These are phyloP conservation scores for Lipomyces sp. DNA, from an alignment of 805 yeast genomes.

Conservation along the genomic window DNA sequence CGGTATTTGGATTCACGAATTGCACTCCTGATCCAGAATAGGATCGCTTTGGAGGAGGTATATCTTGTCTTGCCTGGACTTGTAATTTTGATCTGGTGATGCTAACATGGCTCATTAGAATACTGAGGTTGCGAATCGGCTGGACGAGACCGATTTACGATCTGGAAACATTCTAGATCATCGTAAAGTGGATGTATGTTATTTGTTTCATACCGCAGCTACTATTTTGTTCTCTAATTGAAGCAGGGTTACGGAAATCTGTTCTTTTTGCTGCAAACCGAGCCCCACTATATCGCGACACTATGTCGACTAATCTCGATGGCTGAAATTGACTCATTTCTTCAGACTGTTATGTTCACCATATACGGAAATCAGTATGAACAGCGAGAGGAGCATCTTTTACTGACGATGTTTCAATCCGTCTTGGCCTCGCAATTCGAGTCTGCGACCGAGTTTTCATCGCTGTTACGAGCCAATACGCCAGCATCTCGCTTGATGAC, in stretches of 20 bases:
- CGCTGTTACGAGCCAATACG: constrained; percentile 48
- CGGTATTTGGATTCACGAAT: constrained; percentile 48
- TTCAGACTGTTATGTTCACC: constrained; percentile 50
- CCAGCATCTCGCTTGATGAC: constrained; percentile 51
- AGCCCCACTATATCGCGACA: constrained; percentile 47
- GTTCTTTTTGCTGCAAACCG: constrained; percentile 48
- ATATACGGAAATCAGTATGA: constrained; percentile 51
- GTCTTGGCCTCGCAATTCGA: constrained; percentile 49
- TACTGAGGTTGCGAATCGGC: constrained; percentile 44
- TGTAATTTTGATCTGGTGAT: neutral
- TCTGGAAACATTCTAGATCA: constrained; percentile 43
- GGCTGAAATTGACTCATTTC: constrained; percentile 48
- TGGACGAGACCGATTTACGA: constrained; percentile 38
- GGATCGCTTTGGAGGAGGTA: constrained; percentile 46
- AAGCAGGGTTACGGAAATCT: constrained; percentile 42
- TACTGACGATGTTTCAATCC: constrained; percentile 48
- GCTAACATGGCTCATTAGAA: constrained; percentile 35
- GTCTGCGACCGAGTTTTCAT: constrained; percentile 44
- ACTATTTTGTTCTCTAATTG: neutral
- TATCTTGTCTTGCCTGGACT: neutral
- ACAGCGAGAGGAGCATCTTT: constrained; percentile 49
- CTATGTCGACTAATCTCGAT: constrained; percentile 45
- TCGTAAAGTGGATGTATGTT: constrained; percentile 39
- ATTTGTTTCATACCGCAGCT: constrained; percentile 29
- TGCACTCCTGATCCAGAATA: constrained; percentile 48